Percentiles rank a stretch among this genome's conserved stretches.
Evolutionary conservation across 192 early-diverging fungal genomes (phyloP).

Genomic region (Umbelopsis ramanniana): DNA sequence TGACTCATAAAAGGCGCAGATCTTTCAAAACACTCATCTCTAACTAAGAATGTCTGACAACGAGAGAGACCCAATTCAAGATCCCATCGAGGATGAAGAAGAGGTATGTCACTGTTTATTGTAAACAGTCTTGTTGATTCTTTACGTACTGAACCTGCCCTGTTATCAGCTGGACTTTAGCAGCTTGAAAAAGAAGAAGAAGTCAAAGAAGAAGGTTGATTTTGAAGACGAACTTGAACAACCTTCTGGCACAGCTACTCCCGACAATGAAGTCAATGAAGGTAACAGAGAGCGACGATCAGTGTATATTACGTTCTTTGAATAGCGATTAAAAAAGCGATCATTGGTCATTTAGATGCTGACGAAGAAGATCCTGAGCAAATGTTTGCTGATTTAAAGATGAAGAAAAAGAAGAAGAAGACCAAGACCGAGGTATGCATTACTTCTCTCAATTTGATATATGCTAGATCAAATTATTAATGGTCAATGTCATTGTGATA

Average conservation of each 20-base stretch:
- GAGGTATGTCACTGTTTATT: neutral
- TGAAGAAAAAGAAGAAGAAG: slow-evolving; percentile 88
- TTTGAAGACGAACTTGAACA: slow-evolving; percentile 46
- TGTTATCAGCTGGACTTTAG: slow-evolving; percentile 40
- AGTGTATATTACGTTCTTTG: neutral
- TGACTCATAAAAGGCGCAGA: slow-evolving; percentile 20
- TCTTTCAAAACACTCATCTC: slow-evolving; percentile 11
- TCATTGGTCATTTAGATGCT: slow-evolving; percentile 7
- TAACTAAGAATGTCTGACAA: slow-evolving; percentile 41
- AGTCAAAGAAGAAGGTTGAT: slow-evolving; percentile 63
- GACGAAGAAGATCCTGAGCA: slow-evolving; percentile 62
- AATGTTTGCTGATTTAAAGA: slow-evolving; percentile 84
- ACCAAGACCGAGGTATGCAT: slow-evolving; percentile 28
- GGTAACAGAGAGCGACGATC: neutral
- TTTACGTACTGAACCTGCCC: neutral
- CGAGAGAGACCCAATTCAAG: slow-evolving; percentile 43
- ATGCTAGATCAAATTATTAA: neutral
- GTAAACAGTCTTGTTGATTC: neutral
- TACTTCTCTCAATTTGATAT: no score
- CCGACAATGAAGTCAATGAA: slow-evolving; percentile 24
- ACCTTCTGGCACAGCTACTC: slow-evolving; percentile 11
- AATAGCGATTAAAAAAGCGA: neutral
- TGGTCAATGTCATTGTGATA: slow-evolving; percentile 25
- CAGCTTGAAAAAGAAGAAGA: slow-evolving; percentile 67
- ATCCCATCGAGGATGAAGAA: slow-evolving; percentile 43